phyloP scores from a whole-genome alignment of 345 rosid genomes.

The Dimocarpus longan region DNA sequence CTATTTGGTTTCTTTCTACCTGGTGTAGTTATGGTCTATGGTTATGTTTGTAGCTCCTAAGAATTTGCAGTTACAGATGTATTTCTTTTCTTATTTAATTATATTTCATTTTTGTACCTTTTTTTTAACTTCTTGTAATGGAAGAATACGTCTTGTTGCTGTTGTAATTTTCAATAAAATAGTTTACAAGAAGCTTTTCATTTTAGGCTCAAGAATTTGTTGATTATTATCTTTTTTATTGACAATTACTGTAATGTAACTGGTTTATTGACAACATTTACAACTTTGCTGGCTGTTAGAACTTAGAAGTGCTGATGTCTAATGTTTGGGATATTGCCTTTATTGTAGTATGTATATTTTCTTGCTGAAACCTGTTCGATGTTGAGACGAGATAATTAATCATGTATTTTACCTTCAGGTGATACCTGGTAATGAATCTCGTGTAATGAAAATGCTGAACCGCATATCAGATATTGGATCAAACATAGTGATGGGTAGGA shows the following conservation, averaged over 20 bases:
- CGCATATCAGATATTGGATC: conserved; percentile 95
- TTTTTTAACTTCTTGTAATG: background rate
- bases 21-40: background rate
- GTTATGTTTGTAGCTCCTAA: background rate
- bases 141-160: background rate
- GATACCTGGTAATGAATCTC: conserved; percentile 96
- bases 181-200: too few relatives aligned
- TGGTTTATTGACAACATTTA: background rate
- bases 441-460: conserved; percentile 97
- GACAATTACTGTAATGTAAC: background rate
- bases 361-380: conserved; percentile 6
- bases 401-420: conserved; percentile 52
- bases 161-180: conserved; percentile 9
- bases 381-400: conserved; percentile 12
- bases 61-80: background rate
- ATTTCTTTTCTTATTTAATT: background rate
- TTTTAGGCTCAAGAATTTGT: background rate
- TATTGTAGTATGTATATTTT: background rate
- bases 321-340: background rate
- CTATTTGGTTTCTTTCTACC: background rate
- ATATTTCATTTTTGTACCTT: background rate
- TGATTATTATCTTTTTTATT: background rate
- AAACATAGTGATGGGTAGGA: conserved; percentile 82
- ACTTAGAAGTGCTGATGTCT: background rate
- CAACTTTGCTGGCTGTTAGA: background rate